Evolutionary conservation across 179 eudicot genomes (phyloP), one percentile per base, ranked within the genome.

Genomic region (Beta corolliflora): DNA sequence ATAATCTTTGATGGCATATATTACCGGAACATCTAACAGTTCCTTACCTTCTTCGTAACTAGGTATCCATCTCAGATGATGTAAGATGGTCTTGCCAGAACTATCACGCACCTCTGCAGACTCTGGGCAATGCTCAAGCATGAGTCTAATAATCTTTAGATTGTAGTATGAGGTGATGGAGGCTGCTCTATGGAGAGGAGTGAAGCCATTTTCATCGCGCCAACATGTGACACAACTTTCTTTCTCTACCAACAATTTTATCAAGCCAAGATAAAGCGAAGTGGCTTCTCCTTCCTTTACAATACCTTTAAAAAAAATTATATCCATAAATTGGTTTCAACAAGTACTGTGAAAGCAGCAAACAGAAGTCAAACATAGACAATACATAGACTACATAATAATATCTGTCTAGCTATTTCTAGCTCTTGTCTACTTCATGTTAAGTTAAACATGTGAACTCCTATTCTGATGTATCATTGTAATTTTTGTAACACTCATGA

Each of bases 121-220:
- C 15, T 25, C 44, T 1, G 82, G 80, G 3, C 71, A 79, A 5
- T 23, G 9, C 5, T 41, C 64, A 3, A 83, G 75, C 21, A 83
- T 67, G 31, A 31, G 2, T 29, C 8, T n/a, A 13, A 83, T 67
- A 1, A 69, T 25, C 0, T 3, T 5, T 15, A 75, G 2, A 69
- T 31, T 36, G 4, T 21, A 60, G 9, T 55, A 0, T 12, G 72
- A 15, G 15, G 16, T 18, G 5, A 74, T 53, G 4, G 59, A 56
- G 19, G 82, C 16, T 36, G 82, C 41, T 36, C 41, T 36, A 36
- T 36, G 41, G 41, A 36, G 41, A 36, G 41, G 41, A 36, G 41
- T 36, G 79, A 31, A 13, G 41, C 85, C 85, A 58, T 66, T 64
- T 9, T 29, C 10, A 29, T 83, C 79, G 5, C 13, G 56, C 55